Percentiles rank a stretch among this genome's conserved stretches.
phyloP scores from a whole-genome alignment of 2,329 filamentous ascomycete genomes.

The Penicillium brasilianum region DNA sequence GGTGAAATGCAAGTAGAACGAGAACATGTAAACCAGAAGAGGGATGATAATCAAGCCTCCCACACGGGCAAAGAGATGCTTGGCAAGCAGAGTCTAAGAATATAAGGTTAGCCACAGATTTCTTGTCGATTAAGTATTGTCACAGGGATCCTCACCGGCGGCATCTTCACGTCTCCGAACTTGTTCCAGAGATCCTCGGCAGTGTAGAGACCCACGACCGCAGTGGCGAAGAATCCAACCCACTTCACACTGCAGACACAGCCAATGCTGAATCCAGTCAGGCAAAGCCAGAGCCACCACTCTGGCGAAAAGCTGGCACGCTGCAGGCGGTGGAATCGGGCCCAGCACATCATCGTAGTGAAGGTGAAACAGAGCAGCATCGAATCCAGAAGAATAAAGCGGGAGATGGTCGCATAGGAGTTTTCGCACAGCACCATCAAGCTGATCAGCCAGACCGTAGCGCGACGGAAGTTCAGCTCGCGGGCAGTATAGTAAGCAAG shows the following conservation, averaged over 20 bases:
- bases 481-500: slow-evolving; percentile 94
- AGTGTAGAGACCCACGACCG: slow-evolving; percentile 93
- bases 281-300: slow-evolving; percentile 93
- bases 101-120: slow-evolving; percentile 19
- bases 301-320: slow-evolving; percentile 83
- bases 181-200: slow-evolving; percentile 97
- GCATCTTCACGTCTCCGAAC: slow-evolving; percentile 93
- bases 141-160: slow-evolving; percentile 62
- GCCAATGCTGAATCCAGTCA: slow-evolving; percentile 93
- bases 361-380: slow-evolving; percentile 99
- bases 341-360: slow-evolving; percentile 94
- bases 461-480: slow-evolving; percentile 82
- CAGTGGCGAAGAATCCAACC: slow-evolving; percentile 94
- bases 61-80: slow-evolving; percentile 79
- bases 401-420: slow-evolving; percentile 97
- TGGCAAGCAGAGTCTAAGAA: slow-evolving; percentile 67
- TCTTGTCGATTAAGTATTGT: not conserved
- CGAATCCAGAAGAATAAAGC: slow-evolving; percentile 96
- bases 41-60: slow-evolving; percentile 88
- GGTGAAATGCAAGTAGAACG: slow-evolving; percentile 92
- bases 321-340: slow-evolving; percentile 90
- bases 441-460: slow-evolving; percentile 92
- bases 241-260: slow-evolving; percentile 99
- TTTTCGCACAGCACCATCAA: slow-evolving; percentile 99
- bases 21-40: slow-evolving; percentile 89